Evolutionary conservation across 2,329 filamentous ascomycete genomes (phyloP).

Genomic region (Alternaria dauci): DNA sequence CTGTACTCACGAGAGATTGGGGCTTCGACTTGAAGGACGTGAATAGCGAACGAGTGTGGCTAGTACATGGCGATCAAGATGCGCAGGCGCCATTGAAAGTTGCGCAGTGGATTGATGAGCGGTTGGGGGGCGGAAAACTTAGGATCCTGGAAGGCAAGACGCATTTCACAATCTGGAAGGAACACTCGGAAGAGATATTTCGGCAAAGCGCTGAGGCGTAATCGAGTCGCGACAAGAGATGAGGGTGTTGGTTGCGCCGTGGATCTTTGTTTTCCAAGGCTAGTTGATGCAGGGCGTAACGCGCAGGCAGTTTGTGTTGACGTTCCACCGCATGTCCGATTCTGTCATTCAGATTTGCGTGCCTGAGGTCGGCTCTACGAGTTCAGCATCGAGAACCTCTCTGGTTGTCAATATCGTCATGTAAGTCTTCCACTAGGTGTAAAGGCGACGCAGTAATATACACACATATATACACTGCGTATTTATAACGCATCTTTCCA

Average conservation of each 20-base stretch:
- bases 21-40: conserved; percentile 30
- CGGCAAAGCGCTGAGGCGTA: conserved; percentile 17
- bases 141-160: conserved; percentile 29
- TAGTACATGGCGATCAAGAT: conserved; percentile 36
- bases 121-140: conserved; percentile 28
- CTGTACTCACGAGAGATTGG: conserved; percentile 26
- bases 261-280: not conserved
- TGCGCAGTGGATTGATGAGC: conserved; percentile 31
- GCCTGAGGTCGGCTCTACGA: not conserved
- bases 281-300: not conserved
- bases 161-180: conserved; percentile 35
- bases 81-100: conserved; percentile 22
- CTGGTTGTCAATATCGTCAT: not conserved
- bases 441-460: not conserved
- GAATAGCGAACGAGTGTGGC: conserved; percentile 23
- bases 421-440: not conserved
- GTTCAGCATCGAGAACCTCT: not conserved
- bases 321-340: not conserved
- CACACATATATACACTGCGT: not conserved
- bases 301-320: not conserved
- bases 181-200: conserved; percentile 31
- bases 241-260: not conserved
- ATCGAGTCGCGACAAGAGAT: not conserved
- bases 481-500: not conserved
- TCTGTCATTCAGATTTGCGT: not conserved